These are phyloP conservation scores for Stromatinia cepivora DNA, from an alignment of 2,329 filamentous ascomycete species.

Conservation along the genomic window DNA sequence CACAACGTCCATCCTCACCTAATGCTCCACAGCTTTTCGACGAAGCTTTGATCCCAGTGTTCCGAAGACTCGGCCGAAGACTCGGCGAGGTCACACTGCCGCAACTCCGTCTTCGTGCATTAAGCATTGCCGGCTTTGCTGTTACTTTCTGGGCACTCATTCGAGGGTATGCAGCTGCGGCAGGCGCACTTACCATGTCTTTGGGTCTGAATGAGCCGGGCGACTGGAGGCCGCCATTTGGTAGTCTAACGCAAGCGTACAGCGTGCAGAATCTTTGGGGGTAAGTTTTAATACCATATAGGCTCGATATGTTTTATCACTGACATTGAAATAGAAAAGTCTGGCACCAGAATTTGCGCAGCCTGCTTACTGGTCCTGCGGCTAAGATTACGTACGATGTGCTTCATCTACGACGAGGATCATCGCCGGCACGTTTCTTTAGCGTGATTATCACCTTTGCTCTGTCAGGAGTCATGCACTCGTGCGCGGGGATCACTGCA, in stretches of 20 bases:
- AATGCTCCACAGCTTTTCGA: constrained; percentile 9
- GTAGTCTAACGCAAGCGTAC: not conserved
- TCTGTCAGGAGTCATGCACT: not conserved
- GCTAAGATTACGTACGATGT: constrained; percentile 1
- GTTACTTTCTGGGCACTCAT: constrained; percentile 12
- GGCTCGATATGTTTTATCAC: not conserved
- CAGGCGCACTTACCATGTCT: not conserved
- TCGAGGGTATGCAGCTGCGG: not conserved
- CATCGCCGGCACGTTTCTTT: not conserved
- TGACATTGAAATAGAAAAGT: not conserved
- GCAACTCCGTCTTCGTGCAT: not conserved
- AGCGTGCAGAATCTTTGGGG: constrained; percentile 2
- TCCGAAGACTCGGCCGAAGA: constrained; percentile 5
- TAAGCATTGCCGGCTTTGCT: constrained; percentile 9
- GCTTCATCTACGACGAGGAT: not conserved
- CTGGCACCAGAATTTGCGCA: constrained; percentile 13
- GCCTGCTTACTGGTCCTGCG: not conserved
- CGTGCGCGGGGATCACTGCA: not conserved
- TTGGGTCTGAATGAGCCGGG: not conserved
- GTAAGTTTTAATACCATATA: not conserved
- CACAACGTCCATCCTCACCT: constrained; percentile 6
- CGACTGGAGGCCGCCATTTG: not conserved
- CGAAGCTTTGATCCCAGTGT: not conserved
- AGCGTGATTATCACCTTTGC: constrained; percentile 2
- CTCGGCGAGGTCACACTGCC: not conserved